Evolutionary conservation across 176 grass and related monocot species (phyloP), one percentile per base, ranked within the genome.

Genomic region (Guadua angustifolia): DNA sequence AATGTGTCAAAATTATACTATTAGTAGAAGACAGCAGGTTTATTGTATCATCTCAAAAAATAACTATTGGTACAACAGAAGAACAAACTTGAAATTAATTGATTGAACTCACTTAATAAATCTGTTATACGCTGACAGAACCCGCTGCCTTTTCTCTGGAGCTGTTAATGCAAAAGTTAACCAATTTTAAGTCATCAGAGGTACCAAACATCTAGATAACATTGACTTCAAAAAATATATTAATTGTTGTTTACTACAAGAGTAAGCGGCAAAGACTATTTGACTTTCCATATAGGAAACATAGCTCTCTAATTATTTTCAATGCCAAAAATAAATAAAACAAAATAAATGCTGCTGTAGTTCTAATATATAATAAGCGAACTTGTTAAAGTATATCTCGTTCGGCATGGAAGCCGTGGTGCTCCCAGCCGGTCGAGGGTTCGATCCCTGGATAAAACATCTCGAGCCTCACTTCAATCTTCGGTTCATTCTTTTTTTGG

Each of bases 61-160:
- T 0, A 58, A 67, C 12, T 55, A 6, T 39, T 25, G 18, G 0
- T 49, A 6, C 70, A 47, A 7, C 0, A 46, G 3, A 69, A 55
- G 4, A 73, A 36, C 10, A 43, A 67, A 14, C 3, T 17, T 85
- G 8, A 8, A 55, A 57, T 26, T 72, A 71, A 19, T 25, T 22
- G 7, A 25, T 44, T 14, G 35, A 64, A 90, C 93, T 94, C 66
- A 94, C 90, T 94, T 94, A 70, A 92, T 94, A 81, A 94, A 94
- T 86, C 88, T 83, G 51, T 94, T 94, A 58, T 94, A 94, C 33
- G 93, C 93, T 64, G 93, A 94, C 29, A 90, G 93, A 90, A 92
- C 75, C 21, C 93, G 87, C 24, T 86, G 92, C 66, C 90, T 92
- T 71, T 94, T 94, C 85, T 92, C 88, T 2, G 88, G 79, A 60